phyloP scores from a whole-genome alignment of 1,284 basidiomycete genomes.

The Gastroboletus turbinatus region DNA sequence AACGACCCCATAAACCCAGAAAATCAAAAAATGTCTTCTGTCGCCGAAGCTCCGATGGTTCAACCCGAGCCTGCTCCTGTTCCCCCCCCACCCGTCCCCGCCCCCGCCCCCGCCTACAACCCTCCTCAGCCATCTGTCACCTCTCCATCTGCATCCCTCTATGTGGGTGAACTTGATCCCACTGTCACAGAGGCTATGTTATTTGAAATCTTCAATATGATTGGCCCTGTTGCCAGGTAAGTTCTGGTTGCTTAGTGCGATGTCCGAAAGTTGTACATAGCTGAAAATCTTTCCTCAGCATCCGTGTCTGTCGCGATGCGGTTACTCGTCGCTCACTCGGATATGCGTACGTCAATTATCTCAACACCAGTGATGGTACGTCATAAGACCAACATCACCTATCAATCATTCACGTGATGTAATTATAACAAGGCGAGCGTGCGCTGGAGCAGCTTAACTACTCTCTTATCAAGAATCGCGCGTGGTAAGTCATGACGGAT shows the following conservation, averaged over 20 bases:
- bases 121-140: slow-evolving; percentile 53
- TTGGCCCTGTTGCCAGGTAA: slow-evolving; percentile 95
- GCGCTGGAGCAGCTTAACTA: slow-evolving; percentile 99
- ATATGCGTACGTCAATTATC: slow-evolving; percentile 99
- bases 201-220: slow-evolving; percentile 99
- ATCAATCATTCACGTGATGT: slow-evolving; percentile 12
- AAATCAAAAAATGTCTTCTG: slow-evolving; percentile 63
- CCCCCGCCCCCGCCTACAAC: slow-evolving; percentile 48
- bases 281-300: slow-evolving; percentile 51
- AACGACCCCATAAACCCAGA: slow-evolving; percentile 66
- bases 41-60: slow-evolving; percentile 42
- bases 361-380: slow-evolving; percentile 91
- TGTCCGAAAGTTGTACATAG: neutral
- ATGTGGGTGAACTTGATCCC: slow-evolving; percentile 98
- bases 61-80: slow-evolving; percentile 39
- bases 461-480: slow-evolving; percentile 96
- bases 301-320: slow-evolving; percentile 99
- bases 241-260: slow-evolving; percentile 23
- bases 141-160: slow-evolving; percentile 88
- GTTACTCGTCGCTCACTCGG: slow-evolving; percentile 99
- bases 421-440: slow-evolving; percentile 72
- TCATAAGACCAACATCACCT: slow-evolving; percentile 14
- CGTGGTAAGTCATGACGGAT: slow-evolving; percentile 62
- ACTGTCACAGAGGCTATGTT: slow-evolving; percentile 99
- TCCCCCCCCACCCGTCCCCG: slow-evolving; percentile 48